phyloP scores from a whole-genome alignment of 352 stramenopile genomes.

The Phytopythium delawarense region DNA sequence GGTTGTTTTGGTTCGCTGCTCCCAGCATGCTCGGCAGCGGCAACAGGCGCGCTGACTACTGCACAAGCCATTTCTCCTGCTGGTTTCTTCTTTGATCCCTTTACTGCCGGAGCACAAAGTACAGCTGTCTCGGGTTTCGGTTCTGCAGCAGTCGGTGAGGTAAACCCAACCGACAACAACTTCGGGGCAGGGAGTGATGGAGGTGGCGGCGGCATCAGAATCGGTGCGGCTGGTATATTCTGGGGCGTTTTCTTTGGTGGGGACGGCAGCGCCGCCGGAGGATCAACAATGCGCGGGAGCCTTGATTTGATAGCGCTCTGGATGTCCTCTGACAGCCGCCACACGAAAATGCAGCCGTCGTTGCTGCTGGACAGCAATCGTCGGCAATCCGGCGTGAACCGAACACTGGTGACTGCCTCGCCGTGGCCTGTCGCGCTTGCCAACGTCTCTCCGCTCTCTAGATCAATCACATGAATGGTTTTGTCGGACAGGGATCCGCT shows the following conservation, averaged over 20 bases:
- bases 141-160: not conserved
- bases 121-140: not conserved
- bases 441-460: slow-evolving; percentile 70
- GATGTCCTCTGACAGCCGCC: slow-evolving; percentile 75
- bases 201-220: slow-evolving; percentile 23
- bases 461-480: slow-evolving; percentile 83
- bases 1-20: slow-evolving; percentile 5
- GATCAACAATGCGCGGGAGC: slow-evolving; percentile 36
- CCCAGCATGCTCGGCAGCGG: not conserved
- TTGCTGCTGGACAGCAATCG: slow-evolving; percentile 77
- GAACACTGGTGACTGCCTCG: slow-evolving; percentile 75
- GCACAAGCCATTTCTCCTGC: not conserved
- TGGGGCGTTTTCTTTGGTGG: slow-evolving; percentile 15
- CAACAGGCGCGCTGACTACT: not conserved
- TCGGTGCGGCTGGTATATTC: slow-evolving; percentile 2
- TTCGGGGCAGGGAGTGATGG: slow-evolving; percentile 9
- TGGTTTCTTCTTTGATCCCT: slow-evolving; percentile 1
- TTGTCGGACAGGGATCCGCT: slow-evolving; percentile 81
- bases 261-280: slow-evolving; percentile 16
- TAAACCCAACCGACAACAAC: too few relatives aligned
- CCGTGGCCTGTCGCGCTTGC: slow-evolving; percentile 80
- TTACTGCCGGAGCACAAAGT: not conserved
- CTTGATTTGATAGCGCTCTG: slow-evolving; percentile 59
- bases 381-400: slow-evolving; percentile 86
- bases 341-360: slow-evolving; percentile 89